phyloP scores from a whole-genome alignment of 75 land plant genomes.

The Ceratopteris richardii region DNA sequence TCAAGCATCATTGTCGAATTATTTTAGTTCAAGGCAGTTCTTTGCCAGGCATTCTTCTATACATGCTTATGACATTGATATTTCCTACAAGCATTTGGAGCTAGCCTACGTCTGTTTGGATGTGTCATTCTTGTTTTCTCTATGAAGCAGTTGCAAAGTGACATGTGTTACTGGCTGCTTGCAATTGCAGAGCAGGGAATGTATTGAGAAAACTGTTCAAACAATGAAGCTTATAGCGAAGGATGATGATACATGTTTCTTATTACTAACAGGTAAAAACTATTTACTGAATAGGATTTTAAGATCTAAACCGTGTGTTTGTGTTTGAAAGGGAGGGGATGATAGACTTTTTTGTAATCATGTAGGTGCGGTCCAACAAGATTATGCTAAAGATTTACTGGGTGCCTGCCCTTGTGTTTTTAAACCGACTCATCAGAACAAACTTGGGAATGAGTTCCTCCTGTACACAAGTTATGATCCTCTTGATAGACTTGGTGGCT shows the following conservation, averaged over 20 bases:
- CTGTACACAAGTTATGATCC: slow-evolving; percentile 83
- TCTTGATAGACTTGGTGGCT: slow-evolving; percentile 56
- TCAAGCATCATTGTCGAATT: not conserved
- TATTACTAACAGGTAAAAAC: slow-evolving; percentile 74
- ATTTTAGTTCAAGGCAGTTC: not conserved
- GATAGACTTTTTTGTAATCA: too few species aligned
- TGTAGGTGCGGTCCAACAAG: slow-evolving; percentile 77
- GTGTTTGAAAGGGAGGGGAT: too few species aligned
- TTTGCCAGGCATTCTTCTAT: not conserved
- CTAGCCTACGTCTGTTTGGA: too few species aligned
- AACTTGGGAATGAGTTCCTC: slow-evolving; percentile 88
- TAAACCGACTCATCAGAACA: slow-evolving; percentile 64
- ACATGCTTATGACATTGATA: too few species aligned
- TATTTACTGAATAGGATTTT: too few species aligned
- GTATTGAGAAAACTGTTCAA: slow-evolving; percentile 68
- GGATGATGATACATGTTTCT: slow-evolving; percentile 29
- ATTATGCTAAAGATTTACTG: slow-evolving; percentile 52
- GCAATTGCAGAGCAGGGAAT: slow-evolving; percentile 77
- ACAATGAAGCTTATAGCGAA: slow-evolving; percentile 50
- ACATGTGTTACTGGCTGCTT: too few species aligned
- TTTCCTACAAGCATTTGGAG: too few species aligned
- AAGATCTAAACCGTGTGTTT: too few species aligned
- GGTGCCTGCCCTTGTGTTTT: slow-evolving; percentile 65
- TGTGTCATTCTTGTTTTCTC: too few species aligned
- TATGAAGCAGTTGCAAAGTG: too few species aligned